These are phyloP conservation scores for grape (Vitis vinifera) DNA, from an alignment of 164 flowering plant species.

Conservation along the genomic window DNA sequence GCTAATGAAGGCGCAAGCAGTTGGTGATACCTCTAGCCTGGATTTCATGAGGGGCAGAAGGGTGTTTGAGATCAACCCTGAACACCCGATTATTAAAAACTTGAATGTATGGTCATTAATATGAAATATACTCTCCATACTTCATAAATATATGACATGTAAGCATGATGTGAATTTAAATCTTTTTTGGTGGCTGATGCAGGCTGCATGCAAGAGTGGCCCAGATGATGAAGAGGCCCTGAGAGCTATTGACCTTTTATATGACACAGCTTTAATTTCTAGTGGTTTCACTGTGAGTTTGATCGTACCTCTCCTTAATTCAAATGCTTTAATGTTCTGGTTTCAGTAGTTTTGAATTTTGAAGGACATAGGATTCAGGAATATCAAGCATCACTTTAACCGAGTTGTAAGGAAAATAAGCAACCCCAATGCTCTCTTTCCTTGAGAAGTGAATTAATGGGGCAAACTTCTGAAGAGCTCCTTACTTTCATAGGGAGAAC, in stretches of 20 bases:
- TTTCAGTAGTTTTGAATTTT: too few relatives aligned
- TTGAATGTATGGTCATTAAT: constrained; percentile 43
- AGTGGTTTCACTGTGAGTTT: constrained; percentile 84
- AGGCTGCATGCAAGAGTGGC: constrained; percentile 59
- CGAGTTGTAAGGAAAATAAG: too few relatives aligned
- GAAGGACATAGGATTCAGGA: too few relatives aligned
- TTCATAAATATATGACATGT: neutral
- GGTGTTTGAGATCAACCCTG: constrained; percentile 87
- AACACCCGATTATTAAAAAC: constrained; percentile 66
- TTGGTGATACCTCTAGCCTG: constrained; percentile 62
- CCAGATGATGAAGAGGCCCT: constrained; percentile 69
- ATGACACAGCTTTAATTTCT: constrained; percentile 68
- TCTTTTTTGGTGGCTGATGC: constrained; percentile 12
- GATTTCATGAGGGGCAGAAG: constrained; percentile 86
- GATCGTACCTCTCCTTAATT: neutral
- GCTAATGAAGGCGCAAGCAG: constrained; percentile 79
- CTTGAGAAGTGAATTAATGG: too few relatives aligned
- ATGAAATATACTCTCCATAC: neutral
- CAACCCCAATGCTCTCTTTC: too few relatives aligned
- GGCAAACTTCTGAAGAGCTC: too few relatives aligned
- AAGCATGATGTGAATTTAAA: neutral
- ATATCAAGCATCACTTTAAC: too few relatives aligned
- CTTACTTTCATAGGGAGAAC: too few relatives aligned
- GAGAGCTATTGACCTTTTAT: constrained; percentile 72
- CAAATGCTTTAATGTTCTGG: too few relatives aligned